These are phyloP conservation scores for Rhizophora apiculata DNA, from an alignment of 345 rosid species.

Conservation along the genomic window DNA sequence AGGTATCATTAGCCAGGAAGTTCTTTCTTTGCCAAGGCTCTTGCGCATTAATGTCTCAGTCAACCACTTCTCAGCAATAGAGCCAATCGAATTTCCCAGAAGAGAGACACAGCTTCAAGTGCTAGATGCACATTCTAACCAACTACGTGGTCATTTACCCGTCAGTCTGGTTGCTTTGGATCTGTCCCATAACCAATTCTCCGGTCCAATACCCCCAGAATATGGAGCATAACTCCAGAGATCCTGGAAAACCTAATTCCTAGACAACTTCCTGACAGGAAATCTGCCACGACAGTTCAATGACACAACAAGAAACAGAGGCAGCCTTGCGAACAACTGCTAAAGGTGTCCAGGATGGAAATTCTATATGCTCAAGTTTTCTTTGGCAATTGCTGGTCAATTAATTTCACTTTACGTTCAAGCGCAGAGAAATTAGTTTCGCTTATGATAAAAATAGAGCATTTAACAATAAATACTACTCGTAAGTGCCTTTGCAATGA, in stretches of 20 bases:
- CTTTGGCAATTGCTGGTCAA: conserved; percentile 9
- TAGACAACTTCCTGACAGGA: conserved; percentile 43
- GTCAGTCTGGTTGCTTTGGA: conserved; percentile 40
- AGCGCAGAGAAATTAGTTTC: background rate
- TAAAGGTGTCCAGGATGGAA: conserved; percentile 26
- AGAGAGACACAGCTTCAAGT: conserved; percentile 32
- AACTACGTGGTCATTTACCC: conserved; percentile 45
- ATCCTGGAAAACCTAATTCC: conserved; percentile 39
- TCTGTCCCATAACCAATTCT: conserved; percentile 39
- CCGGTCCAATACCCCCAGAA: conserved; percentile 38
- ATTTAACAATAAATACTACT: background rate
- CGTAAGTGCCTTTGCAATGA: background rate
- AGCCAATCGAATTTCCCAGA: conserved; percentile 16
- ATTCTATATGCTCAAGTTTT: conserved; percentile 34
- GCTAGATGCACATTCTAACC: conserved; percentile 47
- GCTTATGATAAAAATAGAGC: background rate
- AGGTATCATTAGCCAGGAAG: conserved; percentile 18
- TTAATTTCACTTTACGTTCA: background rate
- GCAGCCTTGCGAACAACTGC: conserved; percentile 56
- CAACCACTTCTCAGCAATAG: conserved; percentile 40
- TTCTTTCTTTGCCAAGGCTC: conserved; percentile 40
- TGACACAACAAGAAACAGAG: conserved; percentile 27
- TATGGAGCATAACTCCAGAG: conserved; percentile 38
- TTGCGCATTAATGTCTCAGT: conserved; percentile 39
- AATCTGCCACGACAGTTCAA: conserved; percentile 40